Percentiles rank a stretch among this genome's conserved stretches.
phyloP scores from a whole-genome alignment of 2,329 filamentous ascomycete genomes.

The Cladophialophora psammophila region DNA sequence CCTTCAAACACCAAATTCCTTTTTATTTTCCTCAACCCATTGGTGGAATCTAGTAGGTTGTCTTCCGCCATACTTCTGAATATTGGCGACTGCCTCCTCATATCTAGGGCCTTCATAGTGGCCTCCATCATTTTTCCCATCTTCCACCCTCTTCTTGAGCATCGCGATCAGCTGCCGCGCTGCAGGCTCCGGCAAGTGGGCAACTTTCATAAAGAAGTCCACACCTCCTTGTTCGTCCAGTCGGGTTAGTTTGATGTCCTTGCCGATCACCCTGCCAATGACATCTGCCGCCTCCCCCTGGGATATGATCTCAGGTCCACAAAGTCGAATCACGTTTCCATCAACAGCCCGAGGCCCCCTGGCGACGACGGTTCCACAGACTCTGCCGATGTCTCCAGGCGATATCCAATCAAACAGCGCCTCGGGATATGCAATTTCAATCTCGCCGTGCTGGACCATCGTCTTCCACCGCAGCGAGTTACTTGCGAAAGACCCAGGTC shows the following conservation, averaged over 20 bases:
- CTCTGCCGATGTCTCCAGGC: conserved; percentile 56
- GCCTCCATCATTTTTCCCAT: background rate
- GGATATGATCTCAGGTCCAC: conserved; percentile 48
- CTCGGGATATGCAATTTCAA: conserved; percentile 45
- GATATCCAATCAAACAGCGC: conserved; percentile 51
- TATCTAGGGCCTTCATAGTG: conserved; percentile 25
- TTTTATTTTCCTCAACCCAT: conserved; percentile 47
- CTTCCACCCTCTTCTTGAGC: background rate
- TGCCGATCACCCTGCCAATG: conserved; percentile 46
- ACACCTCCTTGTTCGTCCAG: conserved; percentile 42
- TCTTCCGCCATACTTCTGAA: conserved; percentile 46
- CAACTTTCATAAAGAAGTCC: conserved; percentile 34
- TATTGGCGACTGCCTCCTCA: conserved; percentile 42
- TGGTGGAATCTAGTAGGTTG: conserved; percentile 44
- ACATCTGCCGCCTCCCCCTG: conserved; percentile 42
- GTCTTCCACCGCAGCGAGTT: conserved; percentile 49
- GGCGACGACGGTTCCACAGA: conserved; percentile 51
- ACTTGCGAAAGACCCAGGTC: conserved; percentile 55
- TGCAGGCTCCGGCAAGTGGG: background rate
- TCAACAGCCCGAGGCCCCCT: conserved; percentile 41
- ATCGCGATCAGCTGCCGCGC: conserved; percentile 16
- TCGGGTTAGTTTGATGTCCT: conserved; percentile 43
- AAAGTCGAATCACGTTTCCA: conserved; percentile 45
- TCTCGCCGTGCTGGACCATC: conserved; percentile 40
- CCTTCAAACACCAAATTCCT: conserved; percentile 34